These are phyloP conservation scores for Daedaleopsis nitida DNA, from an alignment of 768 basidiomycete species.

Conservation along the genomic window DNA sequence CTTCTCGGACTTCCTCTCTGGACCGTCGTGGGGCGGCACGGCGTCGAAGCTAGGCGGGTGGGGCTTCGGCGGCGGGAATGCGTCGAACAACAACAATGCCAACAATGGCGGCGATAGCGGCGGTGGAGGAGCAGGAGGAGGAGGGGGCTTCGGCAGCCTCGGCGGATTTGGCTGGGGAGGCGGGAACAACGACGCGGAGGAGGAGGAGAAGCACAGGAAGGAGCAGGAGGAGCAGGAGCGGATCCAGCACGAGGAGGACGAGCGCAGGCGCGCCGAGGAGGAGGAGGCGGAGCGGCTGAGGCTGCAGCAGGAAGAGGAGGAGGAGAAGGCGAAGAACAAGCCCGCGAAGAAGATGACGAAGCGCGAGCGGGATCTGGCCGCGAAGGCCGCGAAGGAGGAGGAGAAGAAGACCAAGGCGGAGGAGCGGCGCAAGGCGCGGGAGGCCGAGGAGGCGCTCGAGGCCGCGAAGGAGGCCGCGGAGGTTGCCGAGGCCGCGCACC, in stretches of 20 bases:
- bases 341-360: slow-evolving; percentile 22
- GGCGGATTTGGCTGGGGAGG: slow-evolving; percentile 18
- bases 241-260: slow-evolving; percentile 16
- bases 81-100: background rate
- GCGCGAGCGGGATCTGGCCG: slow-evolving; percentile 22
- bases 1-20: slow-evolving; percentile 23
- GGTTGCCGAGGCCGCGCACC: slow-evolving; percentile 12
- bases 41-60: slow-evolving; percentile 1
- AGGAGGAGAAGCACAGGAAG: slow-evolving; percentile 17
- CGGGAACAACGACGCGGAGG: slow-evolving; percentile 19
- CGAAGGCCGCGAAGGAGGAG: slow-evolving; percentile 12
- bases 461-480: slow-evolving; percentile 10
- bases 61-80: slow-evolving; percentile 4
- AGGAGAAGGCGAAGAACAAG: slow-evolving; percentile 28
- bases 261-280: background rate
- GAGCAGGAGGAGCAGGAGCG: slow-evolving; percentile 19
- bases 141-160: slow-evolving; percentile 7
- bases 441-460: slow-evolving; percentile 7
- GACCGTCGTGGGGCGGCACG: slow-evolving; percentile 10
- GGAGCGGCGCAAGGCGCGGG: slow-evolving; percentile 8
- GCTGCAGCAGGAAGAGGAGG: too few relatives aligned
- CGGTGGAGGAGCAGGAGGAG: background rate
- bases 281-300: slow-evolving; percentile 18
- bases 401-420: slow-evolving; percentile 9
- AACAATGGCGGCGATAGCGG: slow-evolving; percentile 4